Conservation (phyloP, 306 rosid species). For the Cicer arietinum region DNA sequence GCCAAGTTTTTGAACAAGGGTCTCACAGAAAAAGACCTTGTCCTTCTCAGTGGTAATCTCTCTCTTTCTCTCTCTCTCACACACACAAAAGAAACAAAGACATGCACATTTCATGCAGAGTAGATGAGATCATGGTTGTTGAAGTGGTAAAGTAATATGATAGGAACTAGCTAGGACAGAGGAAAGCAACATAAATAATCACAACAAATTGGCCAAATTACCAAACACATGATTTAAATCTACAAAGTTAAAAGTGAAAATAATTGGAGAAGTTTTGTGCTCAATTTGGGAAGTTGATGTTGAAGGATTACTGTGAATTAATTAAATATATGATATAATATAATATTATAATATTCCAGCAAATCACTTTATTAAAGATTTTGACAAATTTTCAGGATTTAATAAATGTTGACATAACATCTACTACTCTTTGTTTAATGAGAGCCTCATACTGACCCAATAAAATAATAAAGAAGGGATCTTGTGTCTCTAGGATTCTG, state of each 20-base stretch:
- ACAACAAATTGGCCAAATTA: conserved; percentile 14
- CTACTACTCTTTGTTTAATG: conserved; percentile 35
- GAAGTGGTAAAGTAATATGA: conserved; percentile 51
- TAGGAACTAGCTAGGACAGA: neutral
- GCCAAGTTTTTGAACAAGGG: conserved; percentile 66
- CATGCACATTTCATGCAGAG: conserved; percentile 53
- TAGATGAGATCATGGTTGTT: conserved; percentile 65
- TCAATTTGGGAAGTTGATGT: conserved; percentile 17
- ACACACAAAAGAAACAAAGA: neutral
- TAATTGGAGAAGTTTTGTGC: neutral
- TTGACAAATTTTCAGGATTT: conserved; percentile 15
- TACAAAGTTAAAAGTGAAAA: too few relatives aligned
- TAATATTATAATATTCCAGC: conserved; percentile 20
- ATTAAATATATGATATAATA: neutral
- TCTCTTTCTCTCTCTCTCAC: neutral
- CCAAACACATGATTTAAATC: conserved; percentile 19
- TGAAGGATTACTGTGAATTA: conserved; percentile 15
- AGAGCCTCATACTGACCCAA: conserved; percentile 12
- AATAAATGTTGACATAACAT: conserved; percentile 40
- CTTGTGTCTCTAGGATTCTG: conserved; percentile 8
- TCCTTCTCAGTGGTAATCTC: too few relatives aligned
- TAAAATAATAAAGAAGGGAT: neutral
- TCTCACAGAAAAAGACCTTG: conserved; percentile 70
- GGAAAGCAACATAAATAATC: conserved; percentile 2
- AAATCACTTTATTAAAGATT: conserved; percentile 3